These are phyloP conservation scores for Hemileccinum impolitum DNA, from an alignment of 768 basidiomycete species.

Conservation along the genomic window DNA sequence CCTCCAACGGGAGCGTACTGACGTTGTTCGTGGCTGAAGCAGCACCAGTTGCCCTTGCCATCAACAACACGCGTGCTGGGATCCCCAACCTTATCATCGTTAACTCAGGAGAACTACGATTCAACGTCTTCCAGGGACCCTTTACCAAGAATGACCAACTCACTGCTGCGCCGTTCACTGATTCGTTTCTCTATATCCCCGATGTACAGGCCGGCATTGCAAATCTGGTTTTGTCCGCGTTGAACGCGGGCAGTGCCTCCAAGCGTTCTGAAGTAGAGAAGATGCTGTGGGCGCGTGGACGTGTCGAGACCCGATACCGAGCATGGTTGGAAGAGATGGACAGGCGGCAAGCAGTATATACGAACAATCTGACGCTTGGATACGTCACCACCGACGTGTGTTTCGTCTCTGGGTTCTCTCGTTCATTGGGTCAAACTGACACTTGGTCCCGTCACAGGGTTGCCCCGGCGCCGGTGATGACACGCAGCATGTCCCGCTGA, in stretches of 20 bases:
- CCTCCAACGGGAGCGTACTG: conserved; percentile 58
- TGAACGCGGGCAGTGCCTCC: conserved; percentile 45
- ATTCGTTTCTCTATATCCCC: conserved; percentile 61
- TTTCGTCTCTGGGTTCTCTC: background rate
- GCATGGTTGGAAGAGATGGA: conserved; percentile 62
- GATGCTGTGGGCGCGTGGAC: conserved; percentile 39
- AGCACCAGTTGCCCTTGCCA: conserved; percentile 50
- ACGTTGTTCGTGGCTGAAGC: conserved; percentile 54
- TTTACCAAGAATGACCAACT: conserved; percentile 84
- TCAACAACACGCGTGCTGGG: conserved; percentile 60
- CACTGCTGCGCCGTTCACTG: conserved; percentile 66
- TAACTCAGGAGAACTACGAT: conserved; percentile 64
- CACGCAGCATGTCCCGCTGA: conserved; percentile 56
- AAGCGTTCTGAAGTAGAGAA: conserved; percentile 16
- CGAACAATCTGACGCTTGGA: conserved; percentile 59
- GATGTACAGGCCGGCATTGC: conserved; percentile 51
- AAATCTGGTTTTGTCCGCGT: conserved; percentile 45
- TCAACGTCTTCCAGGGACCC: conserved; percentile 60
- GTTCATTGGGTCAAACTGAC: too few species aligned
- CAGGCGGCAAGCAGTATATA: conserved; percentile 22
- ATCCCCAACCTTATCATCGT: conserved; percentile 63
- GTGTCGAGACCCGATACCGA: conserved; percentile 49
- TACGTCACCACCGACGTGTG: conserved; percentile 73
- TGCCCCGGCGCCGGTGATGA: conserved; percentile 81
- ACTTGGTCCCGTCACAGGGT: conserved; percentile 33